phyloP scores from a whole-genome alignment of 2,329 filamentous ascomycete genomes.

The Sphaerulina vaccinii region DNA sequence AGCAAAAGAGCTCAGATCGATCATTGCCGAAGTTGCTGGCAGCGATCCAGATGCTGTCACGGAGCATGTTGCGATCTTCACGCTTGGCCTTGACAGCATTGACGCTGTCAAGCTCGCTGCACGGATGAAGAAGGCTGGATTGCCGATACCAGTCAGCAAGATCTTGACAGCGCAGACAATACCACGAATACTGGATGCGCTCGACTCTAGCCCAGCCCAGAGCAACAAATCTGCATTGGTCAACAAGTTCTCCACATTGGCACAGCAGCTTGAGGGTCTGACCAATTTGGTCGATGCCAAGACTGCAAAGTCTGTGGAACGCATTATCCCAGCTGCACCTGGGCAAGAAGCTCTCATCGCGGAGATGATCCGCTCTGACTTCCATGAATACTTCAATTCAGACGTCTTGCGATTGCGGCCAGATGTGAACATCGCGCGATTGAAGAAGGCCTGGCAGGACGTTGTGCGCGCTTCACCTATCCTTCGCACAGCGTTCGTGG shows the following conservation, averaged over 20 bases:
- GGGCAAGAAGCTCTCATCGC: slow-evolving; percentile 84
- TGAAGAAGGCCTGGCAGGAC: slow-evolving; percentile 61
- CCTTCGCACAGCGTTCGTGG: slow-evolving; percentile 70
- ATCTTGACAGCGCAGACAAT: slow-evolving; percentile 74
- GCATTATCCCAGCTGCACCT: slow-evolving; percentile 72
- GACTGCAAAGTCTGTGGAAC: slow-evolving; percentile 46
- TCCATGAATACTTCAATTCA: slow-evolving; percentile 79
- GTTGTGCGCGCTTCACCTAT: slow-evolving; percentile 66
- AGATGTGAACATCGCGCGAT: slow-evolving; percentile 54
- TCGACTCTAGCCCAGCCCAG: slow-evolving; percentile 6
- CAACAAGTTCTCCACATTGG: slow-evolving; percentile 17
- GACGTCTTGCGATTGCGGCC: slow-evolving; percentile 65
- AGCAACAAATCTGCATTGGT: background rate
- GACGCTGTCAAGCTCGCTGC: slow-evolving; percentile 83
- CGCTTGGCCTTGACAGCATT: slow-evolving; percentile 87
- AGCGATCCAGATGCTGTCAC: slow-evolving; percentile 53
- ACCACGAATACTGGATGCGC: slow-evolving; percentile 52
- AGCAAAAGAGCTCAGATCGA: slow-evolving; percentile 56
- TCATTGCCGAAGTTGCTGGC: slow-evolving; percentile 63
- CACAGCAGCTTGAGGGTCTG: slow-evolving; percentile 17
- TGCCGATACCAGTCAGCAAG: slow-evolving; percentile 68
- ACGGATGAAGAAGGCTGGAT: slow-evolving; percentile 59
- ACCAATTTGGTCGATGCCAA: slow-evolving; percentile 1
- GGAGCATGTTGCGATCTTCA: slow-evolving; percentile 66
- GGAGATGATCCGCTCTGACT: slow-evolving; percentile 75